phyloP scores from a whole-genome alignment of 2,329 filamentous ascomycete species.

The Fusarium coicis region DNA sequence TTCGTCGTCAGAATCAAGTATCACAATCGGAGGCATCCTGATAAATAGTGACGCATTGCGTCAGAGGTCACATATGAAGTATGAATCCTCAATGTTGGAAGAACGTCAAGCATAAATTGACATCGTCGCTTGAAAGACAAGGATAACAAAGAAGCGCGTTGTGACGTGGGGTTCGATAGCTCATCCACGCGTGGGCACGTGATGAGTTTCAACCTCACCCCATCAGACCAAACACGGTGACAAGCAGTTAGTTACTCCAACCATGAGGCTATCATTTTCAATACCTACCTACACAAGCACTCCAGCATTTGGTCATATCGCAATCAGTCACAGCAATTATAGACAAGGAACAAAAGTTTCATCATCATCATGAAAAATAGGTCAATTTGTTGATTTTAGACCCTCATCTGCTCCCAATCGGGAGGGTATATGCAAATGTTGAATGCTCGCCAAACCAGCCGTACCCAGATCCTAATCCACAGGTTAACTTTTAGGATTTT shows the following conservation, averaged over 20 bases:
- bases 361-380: constrained; percentile 41
- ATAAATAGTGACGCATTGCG: constrained; percentile 3
- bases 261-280: neutral
- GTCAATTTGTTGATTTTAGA: constrained; percentile 47
- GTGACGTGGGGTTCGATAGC: constrained; percentile 9
- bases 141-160: constrained; percentile 25
- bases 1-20: constrained; percentile 55
- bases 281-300: neutral
- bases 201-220: neutral
- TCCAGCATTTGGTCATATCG: neutral
- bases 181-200: constrained; percentile 37
- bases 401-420: constrained; percentile 46
- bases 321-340: neutral
- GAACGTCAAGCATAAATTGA: neutral
- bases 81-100: neutral
- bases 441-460: constrained; percentile 52
- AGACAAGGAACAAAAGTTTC: constrained; percentile 15
- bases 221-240: neutral
- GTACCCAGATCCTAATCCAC: constrained; percentile 46
- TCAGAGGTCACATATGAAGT: neutral
- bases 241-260: neutral
- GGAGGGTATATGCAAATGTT: constrained; percentile 54
- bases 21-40: constrained; percentile 44
- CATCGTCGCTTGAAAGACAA: constrained; percentile 5
- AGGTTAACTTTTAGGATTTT: constrained; percentile 51